phyloP scores from a whole-genome alignment of 106 monocot genomes.

The Apostasia shenzhenica region DNA sequence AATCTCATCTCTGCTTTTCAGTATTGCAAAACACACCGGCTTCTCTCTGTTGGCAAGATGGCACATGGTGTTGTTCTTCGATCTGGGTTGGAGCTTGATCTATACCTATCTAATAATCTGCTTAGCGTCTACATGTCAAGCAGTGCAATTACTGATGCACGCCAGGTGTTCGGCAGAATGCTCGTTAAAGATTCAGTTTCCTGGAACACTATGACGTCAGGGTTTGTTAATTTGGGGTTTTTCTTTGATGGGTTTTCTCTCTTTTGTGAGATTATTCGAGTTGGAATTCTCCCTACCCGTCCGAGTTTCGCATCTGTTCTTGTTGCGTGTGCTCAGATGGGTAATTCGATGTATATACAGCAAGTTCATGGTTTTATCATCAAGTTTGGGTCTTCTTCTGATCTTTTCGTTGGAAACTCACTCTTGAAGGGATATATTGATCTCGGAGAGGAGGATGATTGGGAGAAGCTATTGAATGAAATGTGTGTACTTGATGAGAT shows the following conservation, averaged over 20 bases:
- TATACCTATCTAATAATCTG: constrained; percentile 25
- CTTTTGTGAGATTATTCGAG: constrained; percentile 19
- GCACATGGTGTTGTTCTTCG: constrained; percentile 21
- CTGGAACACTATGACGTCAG: constrained; percentile 41
- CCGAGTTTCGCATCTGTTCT: constrained; percentile 23
- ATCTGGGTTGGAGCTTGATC: constrained; percentile 11
- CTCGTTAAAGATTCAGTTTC: constrained; percentile 23
- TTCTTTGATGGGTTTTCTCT: constrained; percentile 9
- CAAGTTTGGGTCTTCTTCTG: constrained; percentile 20
- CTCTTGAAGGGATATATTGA: constrained; percentile 26
- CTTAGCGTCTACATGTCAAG: constrained; percentile 14
- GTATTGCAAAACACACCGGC: constrained; percentile 5
- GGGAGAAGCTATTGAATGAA: constrained; percentile 16
- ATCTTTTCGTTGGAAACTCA: constrained; percentile 29
- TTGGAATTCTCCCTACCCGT: constrained; percentile 22
- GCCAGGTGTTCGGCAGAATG: constrained; percentile 25
- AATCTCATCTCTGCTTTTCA: constrained; percentile 22
- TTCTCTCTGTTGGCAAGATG: constrained; percentile 9
- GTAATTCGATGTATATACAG: background rate
- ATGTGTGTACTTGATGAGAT: constrained; percentile 19
- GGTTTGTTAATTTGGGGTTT: constrained; percentile 8
- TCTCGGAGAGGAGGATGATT: constrained; percentile 11
- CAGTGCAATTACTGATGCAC: constrained; percentile 8
- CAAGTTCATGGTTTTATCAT: constrained; percentile 33
- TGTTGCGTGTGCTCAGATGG: constrained; percentile 22